Evolutionary conservation across 2,329 filamentous ascomycete species (phyloP), one percentile per base, ranked within the genome.

Genomic region (Claviceps fusiformis): DNA sequence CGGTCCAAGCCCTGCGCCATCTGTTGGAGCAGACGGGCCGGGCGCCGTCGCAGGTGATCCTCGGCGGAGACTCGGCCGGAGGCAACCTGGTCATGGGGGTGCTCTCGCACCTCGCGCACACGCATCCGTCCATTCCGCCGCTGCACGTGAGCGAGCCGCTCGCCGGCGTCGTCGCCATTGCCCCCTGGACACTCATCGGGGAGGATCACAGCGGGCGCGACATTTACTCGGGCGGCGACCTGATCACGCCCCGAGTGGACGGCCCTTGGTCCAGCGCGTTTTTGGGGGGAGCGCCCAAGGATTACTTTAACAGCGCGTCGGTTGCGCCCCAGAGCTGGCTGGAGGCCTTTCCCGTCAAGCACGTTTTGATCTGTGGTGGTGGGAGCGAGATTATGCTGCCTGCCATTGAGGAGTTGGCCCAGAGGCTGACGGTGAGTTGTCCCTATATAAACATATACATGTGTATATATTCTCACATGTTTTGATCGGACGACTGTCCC

Each of bases 41-140:
- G 2, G 49, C 48, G 13, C 59, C 61, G 5, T 48, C 50, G 7
- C 55, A 56, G 27, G 56, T 62, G 2, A 49, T 61, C 8, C 52
- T 62, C 11, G 61, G 59, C 47, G 61, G 61, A 41, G 61, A 63
- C 49, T 63, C 61, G 2, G 61, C 61, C 1, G 61, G 61, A 46
- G 61, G 57, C 13, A 62, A 62, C 44, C 54, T 63, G 13, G 58
- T 53, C 41, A 39, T 62, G 19, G 61, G 59, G 33, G 59, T 63
- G 17, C 55, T 63, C 24, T 61, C 60, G 8, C 61, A 63, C 52
- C 52, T 62, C 5, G 57, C 58, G 31, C 61, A 63, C 35, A 53
- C 53, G 9, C 61, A 63, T 39, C 55, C 56, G 6, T 50, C 59
- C 48, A 63, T 63, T 13, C 35, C 37, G n/a, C 55, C 52, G 48